phyloP scores from a whole-genome alignment of 192 early-diverging fungal genomes.

The Coemansia sp. region DNA sequence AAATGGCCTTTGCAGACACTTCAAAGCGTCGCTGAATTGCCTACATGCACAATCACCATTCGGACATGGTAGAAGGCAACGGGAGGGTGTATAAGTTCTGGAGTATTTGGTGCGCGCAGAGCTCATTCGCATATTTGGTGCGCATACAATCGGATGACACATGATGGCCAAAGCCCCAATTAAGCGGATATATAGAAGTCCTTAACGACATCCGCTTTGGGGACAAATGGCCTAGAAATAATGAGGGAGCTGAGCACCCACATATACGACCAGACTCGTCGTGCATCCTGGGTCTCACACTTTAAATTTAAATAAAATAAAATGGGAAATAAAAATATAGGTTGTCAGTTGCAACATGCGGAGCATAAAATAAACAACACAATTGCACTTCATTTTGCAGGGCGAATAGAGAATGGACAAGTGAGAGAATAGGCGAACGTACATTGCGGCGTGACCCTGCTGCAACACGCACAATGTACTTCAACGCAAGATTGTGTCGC shows the following conservation, averaged over 20 bases:
- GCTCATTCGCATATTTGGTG: background rate
- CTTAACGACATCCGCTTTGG: background rate
- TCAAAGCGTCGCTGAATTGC: conserved; percentile 73
- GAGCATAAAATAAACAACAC: background rate
- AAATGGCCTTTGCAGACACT: conserved; percentile 72
- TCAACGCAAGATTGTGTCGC: conserved; percentile 12
- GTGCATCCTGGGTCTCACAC: background rate
- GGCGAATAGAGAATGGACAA: background rate
- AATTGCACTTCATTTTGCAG: conserved; percentile 6
- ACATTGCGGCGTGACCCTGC: conserved; percentile 2
- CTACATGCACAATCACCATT: conserved; percentile 28
- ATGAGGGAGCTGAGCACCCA: background rate
- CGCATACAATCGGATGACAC: background rate
- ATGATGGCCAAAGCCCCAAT: background rate
- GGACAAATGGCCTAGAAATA: background rate
- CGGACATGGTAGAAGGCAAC: background rate
- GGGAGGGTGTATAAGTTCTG: background rate
- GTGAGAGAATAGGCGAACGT: background rate
- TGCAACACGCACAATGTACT: background rate
- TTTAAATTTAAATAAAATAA: conserved; percentile 6
- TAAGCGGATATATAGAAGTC: background rate
- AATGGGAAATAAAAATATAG: background rate
- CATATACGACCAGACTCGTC: background rate
- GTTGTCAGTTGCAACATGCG: background rate
- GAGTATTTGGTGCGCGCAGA: background rate